Percentiles rank a stretch among this genome's conserved stretches.
Conservation (phyloP, 2,329 filamentous ascomycete species). For the Pseudogymnoascus sp. region DNA sequence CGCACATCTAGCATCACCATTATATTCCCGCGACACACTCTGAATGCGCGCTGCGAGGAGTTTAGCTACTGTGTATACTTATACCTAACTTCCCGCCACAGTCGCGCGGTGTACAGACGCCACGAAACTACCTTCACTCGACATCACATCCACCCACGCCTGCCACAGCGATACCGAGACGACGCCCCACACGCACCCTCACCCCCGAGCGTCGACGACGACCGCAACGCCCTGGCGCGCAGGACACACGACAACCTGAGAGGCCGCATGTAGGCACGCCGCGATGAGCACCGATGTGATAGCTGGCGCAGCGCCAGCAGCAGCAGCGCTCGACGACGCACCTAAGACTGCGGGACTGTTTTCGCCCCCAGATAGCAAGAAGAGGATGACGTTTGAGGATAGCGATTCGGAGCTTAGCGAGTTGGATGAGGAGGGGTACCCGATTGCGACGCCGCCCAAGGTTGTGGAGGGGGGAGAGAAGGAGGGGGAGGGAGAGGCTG, state of each 20-base stretch:
- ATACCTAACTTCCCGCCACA: neutral
- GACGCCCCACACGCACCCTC: slow-evolving; percentile 1
- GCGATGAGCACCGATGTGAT: slow-evolving; percentile 24
- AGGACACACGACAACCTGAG: slow-evolving; percentile 16
- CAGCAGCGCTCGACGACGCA: neutral
- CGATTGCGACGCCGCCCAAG: slow-evolving; percentile 10
- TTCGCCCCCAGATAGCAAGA: slow-evolving; percentile 57
- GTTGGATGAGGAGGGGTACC: slow-evolving; percentile 40
- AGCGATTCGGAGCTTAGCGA: slow-evolving; percentile 60
- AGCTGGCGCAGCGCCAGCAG: slow-evolving; percentile 18
- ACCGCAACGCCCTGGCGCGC: slow-evolving; percentile 14
- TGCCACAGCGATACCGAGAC: neutral
- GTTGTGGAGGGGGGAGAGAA: neutral
- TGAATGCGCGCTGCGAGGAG: neutral
- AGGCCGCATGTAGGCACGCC: neutral
- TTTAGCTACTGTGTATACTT: neutral
- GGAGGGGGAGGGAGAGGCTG: slow-evolving; percentile 7
- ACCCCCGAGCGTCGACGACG: slow-evolving; percentile 4
- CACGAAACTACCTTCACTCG: neutral
- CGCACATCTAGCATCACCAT: neutral
- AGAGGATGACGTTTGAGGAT: slow-evolving; percentile 48
- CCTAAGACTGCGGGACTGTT: slow-evolving; percentile 34
- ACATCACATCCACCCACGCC: neutral
- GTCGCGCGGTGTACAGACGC: neutral
- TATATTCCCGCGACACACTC: neutral